A percentile compares a stretch with the other conserved stretches of the same genome.
Evolutionary conservation across 2,329 filamentous ascomycete species (phyloP).

Genomic region (Scopulariopsis brevicaulis): DNA sequence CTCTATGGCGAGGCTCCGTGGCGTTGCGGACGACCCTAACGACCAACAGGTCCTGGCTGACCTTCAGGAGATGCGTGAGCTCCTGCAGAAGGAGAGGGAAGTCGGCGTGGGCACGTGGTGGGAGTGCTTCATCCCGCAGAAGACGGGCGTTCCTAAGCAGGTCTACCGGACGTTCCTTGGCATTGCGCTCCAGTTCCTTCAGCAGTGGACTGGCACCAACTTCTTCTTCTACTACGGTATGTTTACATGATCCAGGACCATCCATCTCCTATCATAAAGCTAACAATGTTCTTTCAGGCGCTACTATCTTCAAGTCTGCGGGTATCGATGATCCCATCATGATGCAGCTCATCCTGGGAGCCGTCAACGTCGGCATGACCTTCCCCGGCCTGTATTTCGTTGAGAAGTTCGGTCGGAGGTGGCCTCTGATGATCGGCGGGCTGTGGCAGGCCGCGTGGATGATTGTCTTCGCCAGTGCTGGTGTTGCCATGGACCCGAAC

Average conservation of each 20-base stretch:
- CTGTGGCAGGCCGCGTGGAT: slow-evolving; percentile 58
- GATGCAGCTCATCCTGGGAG: slow-evolving; percentile 56
- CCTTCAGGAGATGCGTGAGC: slow-evolving; percentile 36
- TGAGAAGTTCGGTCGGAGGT: slow-evolving; percentile 56
- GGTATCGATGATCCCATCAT: slow-evolving; percentile 55
- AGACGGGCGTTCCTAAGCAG: slow-evolving; percentile 38
- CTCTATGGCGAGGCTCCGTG: slow-evolving; percentile 41
- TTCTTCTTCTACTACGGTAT: slow-evolving; percentile 51
- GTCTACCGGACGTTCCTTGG: slow-evolving; percentile 54
- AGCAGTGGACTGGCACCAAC: slow-evolving; percentile 51
- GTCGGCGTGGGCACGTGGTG: slow-evolving; percentile 38
- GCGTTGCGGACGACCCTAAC: slow-evolving; percentile 32
- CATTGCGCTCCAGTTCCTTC: slow-evolving; percentile 19
- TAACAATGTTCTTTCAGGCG: too few relatives aligned
- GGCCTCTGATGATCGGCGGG: slow-evolving; percentile 53
- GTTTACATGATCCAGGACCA: neutral
- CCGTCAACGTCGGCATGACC: slow-evolving; percentile 57
- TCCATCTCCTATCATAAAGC: too few relatives aligned
- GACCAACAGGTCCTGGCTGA: slow-evolving; percentile 37
- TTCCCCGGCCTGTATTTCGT: slow-evolving; percentile 58
- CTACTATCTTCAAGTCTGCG: slow-evolving; percentile 54
- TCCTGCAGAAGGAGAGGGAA: slow-evolving; percentile 29
- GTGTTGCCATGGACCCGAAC: slow-evolving; percentile 29
- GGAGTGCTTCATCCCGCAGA: slow-evolving; percentile 49
- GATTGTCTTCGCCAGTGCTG: slow-evolving; percentile 50